Percentiles rank a stretch among this genome's conserved stretches.
These are phyloP conservation scores for Ajuga chamaepitys DNA, from an alignment of 257 asterid species.

Conservation along the genomic window DNA sequence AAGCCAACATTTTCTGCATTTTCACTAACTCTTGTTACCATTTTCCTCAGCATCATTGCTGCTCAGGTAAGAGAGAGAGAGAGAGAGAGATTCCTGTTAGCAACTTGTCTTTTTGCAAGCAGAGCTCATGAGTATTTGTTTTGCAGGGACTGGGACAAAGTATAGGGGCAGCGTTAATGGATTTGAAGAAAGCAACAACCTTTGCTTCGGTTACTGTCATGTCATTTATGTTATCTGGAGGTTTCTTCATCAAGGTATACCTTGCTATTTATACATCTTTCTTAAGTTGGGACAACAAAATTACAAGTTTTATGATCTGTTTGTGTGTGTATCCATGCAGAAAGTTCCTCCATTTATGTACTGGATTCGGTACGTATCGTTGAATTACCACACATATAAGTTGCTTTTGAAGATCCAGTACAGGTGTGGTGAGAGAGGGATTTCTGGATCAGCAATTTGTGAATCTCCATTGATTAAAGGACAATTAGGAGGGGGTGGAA, in stretches of 20 bases:
- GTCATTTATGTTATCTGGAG: slow-evolving; percentile 40
- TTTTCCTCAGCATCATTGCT: slow-evolving; percentile 33
- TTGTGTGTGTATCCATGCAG: slow-evolving; percentile 16
- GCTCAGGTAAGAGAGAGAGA: slow-evolving; percentile 43
- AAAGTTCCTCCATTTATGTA: slow-evolving; percentile 29
- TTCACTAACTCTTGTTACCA: slow-evolving; percentile 21
- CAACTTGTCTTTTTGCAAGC: too few species aligned
- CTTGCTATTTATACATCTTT: not conserved
- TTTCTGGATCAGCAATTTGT: slow-evolving; percentile 7
- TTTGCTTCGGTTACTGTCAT: slow-evolving; percentile 41
- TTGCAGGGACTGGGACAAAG: slow-evolving; percentile 30
- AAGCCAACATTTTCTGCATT: slow-evolving; percentile 29
- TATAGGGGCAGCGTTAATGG: slow-evolving; percentile 45
- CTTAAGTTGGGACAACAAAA: too few species aligned
- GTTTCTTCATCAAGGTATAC: slow-evolving; percentile 33
- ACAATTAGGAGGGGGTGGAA: slow-evolving; percentile 14
- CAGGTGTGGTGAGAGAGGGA: not conserved
- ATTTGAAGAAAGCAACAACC: slow-evolving; percentile 36
- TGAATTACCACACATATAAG: slow-evolving; percentile 38
- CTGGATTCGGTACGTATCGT: slow-evolving; percentile 32
- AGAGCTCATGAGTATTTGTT: not conserved
- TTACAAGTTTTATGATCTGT: not conserved
- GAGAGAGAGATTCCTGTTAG: too few species aligned
- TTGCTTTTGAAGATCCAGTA: slow-evolving; percentile 38
- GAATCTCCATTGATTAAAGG: slow-evolving; percentile 7